These are phyloP conservation scores for Penicillium chermesinum DNA, from an alignment of 495 filamentous ascomycete genomes.

Conservation along the genomic window DNA sequence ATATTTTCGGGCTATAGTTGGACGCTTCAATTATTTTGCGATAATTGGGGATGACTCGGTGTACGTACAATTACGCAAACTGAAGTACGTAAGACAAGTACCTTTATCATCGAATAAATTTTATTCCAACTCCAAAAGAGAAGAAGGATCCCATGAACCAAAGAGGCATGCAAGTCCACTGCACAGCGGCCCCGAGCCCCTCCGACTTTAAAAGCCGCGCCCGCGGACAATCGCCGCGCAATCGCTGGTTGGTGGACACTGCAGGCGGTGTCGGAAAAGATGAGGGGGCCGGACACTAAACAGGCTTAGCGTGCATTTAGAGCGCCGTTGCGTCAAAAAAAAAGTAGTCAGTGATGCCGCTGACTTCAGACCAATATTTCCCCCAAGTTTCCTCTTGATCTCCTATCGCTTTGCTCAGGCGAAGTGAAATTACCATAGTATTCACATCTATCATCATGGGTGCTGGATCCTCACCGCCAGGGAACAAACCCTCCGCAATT, in stretches of 20 bases:
- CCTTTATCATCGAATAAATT: too few relatives aligned
- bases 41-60: too few relatives aligned
- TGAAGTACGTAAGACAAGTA: too few relatives aligned
- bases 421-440: not conserved
- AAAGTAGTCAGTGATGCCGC: conserved; percentile 14
- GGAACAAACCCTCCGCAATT: conserved; percentile 41
- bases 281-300: conserved; percentile 8
- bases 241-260: not conserved
- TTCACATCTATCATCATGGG: conserved; percentile 28
- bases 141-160: not conserved
- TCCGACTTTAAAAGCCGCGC: not conserved
- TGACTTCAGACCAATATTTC: conserved; percentile 1
- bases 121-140: too few relatives aligned
- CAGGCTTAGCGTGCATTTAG: conserved; percentile 17
- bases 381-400: not conserved
- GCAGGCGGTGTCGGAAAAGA: conserved; percentile 15
- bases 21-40: too few relatives aligned
- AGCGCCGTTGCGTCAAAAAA: conserved; percentile 20
- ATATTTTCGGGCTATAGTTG: not conserved
- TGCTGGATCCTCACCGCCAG: conserved; percentile 34
- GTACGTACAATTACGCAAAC: too few relatives aligned
- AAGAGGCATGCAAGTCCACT: conserved; percentile 1
- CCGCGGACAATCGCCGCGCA: conserved; percentile 9
- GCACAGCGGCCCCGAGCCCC: not conserved
- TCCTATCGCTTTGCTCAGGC: not conserved